Conservation (phyloP, 345 rosid species). For the Heritiera fomes region DNA sequence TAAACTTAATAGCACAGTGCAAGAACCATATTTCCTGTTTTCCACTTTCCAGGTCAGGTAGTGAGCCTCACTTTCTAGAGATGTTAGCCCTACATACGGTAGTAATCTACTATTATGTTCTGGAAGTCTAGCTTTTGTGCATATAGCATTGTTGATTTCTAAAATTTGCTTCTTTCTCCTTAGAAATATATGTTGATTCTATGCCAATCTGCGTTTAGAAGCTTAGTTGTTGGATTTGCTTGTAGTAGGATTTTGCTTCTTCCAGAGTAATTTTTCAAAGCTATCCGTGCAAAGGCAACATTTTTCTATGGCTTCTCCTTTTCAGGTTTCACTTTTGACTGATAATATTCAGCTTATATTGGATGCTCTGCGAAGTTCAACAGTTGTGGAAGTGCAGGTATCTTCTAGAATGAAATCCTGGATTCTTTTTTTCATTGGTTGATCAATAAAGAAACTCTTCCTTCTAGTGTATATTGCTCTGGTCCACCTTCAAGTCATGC, state of each 20-base stretch:
- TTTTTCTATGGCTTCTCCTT: conserved; percentile 14
- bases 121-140: not conserved
- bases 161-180: not conserved
- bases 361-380: conserved; percentile 64
- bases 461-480: not conserved
- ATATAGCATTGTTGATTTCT: not conserved
- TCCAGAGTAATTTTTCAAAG: not conserved
- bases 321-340: conserved; percentile 69
- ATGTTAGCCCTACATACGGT: not conserved
- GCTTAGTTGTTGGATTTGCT: not conserved
- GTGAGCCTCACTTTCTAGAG: not conserved
- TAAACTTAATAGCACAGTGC: not conserved
- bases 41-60: not conserved
- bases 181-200: not conserved
- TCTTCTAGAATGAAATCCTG: conserved; percentile 1
- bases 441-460: not conserved
- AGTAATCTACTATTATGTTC: not conserved
- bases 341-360: conserved; percentile 58
- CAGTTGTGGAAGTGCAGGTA: conserved; percentile 85
- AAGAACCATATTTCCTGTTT: not conserved
- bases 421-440: not conserved
- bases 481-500: not conserved
- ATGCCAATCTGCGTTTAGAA: not conserved
- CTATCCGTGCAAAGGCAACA: not conserved
- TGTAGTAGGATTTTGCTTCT: conserved; percentile 6